Base-by-base conservation (phyloP, 192 early-diverging fungal genomes). In the Linnemannia hyalina region DNA sequence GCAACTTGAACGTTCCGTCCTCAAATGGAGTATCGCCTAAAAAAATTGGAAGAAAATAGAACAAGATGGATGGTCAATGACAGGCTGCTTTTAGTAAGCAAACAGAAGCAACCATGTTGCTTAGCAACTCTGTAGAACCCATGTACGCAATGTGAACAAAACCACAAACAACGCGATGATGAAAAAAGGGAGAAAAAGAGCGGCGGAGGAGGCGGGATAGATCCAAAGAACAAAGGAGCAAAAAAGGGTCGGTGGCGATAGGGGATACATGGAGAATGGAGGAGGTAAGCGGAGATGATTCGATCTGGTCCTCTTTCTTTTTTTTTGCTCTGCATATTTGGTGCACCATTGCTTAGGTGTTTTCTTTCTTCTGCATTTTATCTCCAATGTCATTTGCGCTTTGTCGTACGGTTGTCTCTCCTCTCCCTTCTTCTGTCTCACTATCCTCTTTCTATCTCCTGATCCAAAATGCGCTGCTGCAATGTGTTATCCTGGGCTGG, bases 11-110 rank as follows among this genome's bases (percentile, higher is more conserved):
- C 0, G 97, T 98, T 36, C 96, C 96, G 80, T 99, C 98, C 87
- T 99, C 98, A 88, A 99, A 99, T 7, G 98, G 97, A 35, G 98
- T 99, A 49, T 98, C 98, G 38, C 94, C 95, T 87, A 87, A 42
- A 85, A 89, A 22, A 52, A 22, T 22, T 87, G 40, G 23, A 46
- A 49, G 44, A 16, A 26, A 15, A 3, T 22, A 42, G 32, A 54
- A 49, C 10, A 70, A 29, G 69, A 76, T 35, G 11, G 4, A 77
- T 15, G 55, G 54, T 81, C 29, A 38, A 76, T 42, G 73, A 69
- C 6, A 68, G 68, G 22, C 26, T 35, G 40, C 23, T 6, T 73
- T 41, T 46, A 73, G 40, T 29, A 73, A 46, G 41, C 38, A 29
- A 40, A 41, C 20, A 70, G 35, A 82, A 15, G 32, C 26, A 32